Evolutionary conservation across 805 yeast species (phyloP).

Genomic region (Yamadazyma sp.): DNA sequence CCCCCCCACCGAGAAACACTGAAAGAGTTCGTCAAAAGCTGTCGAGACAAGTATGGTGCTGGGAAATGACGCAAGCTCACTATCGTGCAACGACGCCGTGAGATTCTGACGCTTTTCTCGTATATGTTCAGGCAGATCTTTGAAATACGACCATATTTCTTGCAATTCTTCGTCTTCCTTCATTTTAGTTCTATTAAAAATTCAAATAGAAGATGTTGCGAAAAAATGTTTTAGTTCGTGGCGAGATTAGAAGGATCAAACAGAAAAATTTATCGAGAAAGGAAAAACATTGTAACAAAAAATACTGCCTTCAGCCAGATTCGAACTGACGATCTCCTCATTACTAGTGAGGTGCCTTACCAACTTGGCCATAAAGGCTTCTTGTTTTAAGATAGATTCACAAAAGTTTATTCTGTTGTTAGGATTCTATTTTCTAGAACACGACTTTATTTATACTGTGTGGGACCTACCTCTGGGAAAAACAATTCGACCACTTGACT

Average conservation of each 20-base stretch:
- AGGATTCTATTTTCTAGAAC: too few species aligned
- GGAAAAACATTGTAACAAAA: slow-evolving; percentile 6
- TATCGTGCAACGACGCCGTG: slow-evolving; percentile 21
- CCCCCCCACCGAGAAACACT: slow-evolving; percentile 89
- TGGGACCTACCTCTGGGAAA: too few species aligned
- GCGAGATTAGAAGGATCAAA: not conserved
- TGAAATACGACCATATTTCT: slow-evolving; percentile 30
- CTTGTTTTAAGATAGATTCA: too few species aligned
- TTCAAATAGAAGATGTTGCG: too few species aligned
- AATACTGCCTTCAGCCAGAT: slow-evolving; percentile 23
- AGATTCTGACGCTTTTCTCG: slow-evolving; percentile 24
- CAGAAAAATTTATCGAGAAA: not conserved
- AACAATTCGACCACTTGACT: too few species aligned
- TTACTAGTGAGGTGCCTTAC: slow-evolving; percentile 25
- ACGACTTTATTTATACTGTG: too few species aligned
- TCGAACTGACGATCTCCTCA: slow-evolving; percentile 28
- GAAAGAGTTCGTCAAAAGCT: slow-evolving; percentile 82
- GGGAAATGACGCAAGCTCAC: slow-evolving; percentile 27
- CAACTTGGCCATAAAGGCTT: slow-evolving; percentile 18
- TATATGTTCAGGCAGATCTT: slow-evolving; percentile 30
- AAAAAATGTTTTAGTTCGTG: too few species aligned
- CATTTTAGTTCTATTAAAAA: too few species aligned
- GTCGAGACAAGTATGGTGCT: slow-evolving; percentile 50
- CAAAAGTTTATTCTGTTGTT: too few species aligned
- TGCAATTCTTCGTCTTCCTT: slow-evolving; percentile 28